Evolutionary conservation across 176 grass and related monocot species (phyloP).

Genomic region (Avena eriantha): DNA sequence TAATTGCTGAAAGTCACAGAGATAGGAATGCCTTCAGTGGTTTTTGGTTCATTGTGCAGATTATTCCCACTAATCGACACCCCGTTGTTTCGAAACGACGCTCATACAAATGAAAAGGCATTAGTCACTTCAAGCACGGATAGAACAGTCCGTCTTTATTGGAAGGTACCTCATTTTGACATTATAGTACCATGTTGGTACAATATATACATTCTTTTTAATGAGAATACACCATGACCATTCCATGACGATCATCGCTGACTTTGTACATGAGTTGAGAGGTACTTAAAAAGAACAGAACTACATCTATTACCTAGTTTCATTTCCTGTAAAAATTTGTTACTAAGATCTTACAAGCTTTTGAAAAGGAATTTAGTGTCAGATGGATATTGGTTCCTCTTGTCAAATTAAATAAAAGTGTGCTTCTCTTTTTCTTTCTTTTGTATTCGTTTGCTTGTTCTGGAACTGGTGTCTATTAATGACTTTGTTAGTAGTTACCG

Average conservation of each 20-base stretch:
- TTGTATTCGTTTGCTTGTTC: not conserved
- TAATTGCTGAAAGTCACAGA: conserved; percentile 16
- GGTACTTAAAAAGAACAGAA: not conserved
- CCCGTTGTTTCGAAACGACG: conserved; percentile 71
- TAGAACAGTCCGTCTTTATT: conserved; percentile 83
- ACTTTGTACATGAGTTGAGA: conserved; percentile 26
- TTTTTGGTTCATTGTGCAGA: conserved; percentile 51
- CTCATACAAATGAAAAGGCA: conserved; percentile 60
- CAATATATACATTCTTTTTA: conserved; percentile 6
- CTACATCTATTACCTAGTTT: not conserved
- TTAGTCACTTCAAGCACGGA: conserved; percentile 90
- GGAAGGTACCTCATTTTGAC: conserved; percentile 66
- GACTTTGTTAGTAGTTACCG: not conserved
- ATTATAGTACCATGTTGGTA: conserved; percentile 12
- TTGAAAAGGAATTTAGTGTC: not conserved
- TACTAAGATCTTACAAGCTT: not conserved
- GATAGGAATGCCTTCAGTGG: conserved; percentile 8
- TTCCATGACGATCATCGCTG: not conserved
- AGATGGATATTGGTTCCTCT: conserved; percentile 1
- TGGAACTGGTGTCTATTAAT: not conserved
- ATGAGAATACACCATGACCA: not conserved
- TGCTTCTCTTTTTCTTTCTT: not conserved
- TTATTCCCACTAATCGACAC: conserved; percentile 72
- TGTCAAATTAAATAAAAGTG: not conserved
- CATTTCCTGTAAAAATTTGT: not conserved